Evolutionary conservation across 768 basidiomycete species (phyloP).

Genomic region (Ramaria sp.): DNA sequence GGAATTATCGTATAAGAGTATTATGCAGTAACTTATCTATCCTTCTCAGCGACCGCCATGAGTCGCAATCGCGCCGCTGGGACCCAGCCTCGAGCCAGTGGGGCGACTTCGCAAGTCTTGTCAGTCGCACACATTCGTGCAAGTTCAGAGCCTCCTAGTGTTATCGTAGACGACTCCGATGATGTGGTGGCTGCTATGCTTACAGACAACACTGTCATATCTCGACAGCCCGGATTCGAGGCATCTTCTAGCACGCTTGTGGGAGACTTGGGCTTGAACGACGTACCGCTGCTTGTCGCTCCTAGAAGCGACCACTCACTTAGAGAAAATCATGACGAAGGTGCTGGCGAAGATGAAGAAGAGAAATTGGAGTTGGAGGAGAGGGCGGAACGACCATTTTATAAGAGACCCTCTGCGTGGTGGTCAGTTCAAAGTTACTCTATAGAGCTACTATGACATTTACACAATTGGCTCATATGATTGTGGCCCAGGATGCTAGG

Average conservation of each 20-base stretch:
- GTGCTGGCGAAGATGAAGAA: not conserved
- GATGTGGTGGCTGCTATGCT: not conserved
- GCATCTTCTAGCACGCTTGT: not conserved
- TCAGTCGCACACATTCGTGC: too few species aligned
- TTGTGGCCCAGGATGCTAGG: conserved; percentile 41
- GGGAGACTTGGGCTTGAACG: not conserved
- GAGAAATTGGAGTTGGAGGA: conserved; percentile 1
- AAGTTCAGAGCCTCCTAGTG: too few species aligned
- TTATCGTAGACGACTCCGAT: not conserved
- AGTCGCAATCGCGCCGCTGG: too few species aligned
- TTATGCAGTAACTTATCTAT: too few species aligned
- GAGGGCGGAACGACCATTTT: conserved; percentile 43
- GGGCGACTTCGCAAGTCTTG: too few species aligned
- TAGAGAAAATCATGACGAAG: not conserved
- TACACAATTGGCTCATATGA: not conserved
- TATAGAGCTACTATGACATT: not conserved
- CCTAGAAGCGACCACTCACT: not conserved
- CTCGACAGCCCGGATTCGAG: not conserved
- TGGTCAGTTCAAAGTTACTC: conserved; percentile 38
- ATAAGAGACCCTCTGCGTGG: conserved; percentile 60
- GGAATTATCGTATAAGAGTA: too few species aligned
- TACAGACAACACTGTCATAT: not conserved
- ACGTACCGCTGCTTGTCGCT: not conserved
- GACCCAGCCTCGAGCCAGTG: too few species aligned
- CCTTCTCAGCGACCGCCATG: too few species aligned